A percentile compares a stretch with the other conserved stretches of the same genome.
These are phyloP conservation scores for Nevesoporus exiguus DNA, from an alignment of 768 basidiomycete species.

Conservation along the genomic window DNA sequence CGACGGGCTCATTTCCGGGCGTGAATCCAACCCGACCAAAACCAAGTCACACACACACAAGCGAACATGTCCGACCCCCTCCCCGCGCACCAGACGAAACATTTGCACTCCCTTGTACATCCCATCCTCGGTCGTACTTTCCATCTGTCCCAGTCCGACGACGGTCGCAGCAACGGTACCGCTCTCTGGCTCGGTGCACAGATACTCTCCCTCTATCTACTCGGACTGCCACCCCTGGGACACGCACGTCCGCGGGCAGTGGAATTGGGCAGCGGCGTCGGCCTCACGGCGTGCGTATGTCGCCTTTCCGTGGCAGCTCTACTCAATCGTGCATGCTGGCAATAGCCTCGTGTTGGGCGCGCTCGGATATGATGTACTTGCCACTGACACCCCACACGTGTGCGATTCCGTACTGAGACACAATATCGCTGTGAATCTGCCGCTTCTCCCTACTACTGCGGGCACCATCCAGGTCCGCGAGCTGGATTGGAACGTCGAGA, in stretches of 20 bases:
- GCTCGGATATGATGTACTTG: slow-evolving; percentile 72
- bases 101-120: slow-evolving; percentile 47
- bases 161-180: slow-evolving; percentile 72
- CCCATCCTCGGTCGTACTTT: slow-evolving; percentile 41
- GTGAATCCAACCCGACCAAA: too few species aligned
- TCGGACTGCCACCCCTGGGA: slow-evolving; percentile 17
- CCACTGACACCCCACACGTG: slow-evolving; percentile 70
- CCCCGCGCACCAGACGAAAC: slow-evolving; percentile 67
- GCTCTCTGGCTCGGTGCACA: slow-evolving; percentile 85
- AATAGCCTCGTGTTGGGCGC: slow-evolving; percentile 60
- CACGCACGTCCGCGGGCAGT: slow-evolving; percentile 43
- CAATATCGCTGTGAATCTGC: slow-evolving; percentile 56
- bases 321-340: background rate
- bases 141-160: slow-evolving; percentile 51
- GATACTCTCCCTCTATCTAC: slow-evolving; percentile 62
- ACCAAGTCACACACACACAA: slow-evolving; percentile 5
- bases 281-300: slow-evolving; percentile 64
- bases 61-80: background rate
- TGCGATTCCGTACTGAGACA: slow-evolving; percentile 55
- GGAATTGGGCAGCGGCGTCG: slow-evolving; percentile 83
- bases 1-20: slow-evolving; percentile 24
- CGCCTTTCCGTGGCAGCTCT: background rate
- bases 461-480: slow-evolving; percentile 57
- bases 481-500: slow-evolving; percentile 66
- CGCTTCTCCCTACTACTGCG: slow-evolving; percentile 28